These are phyloP conservation scores for Orbilia brochopaga DNA, from an alignment of 2,329 filamentous ascomycete species.

Conservation along the genomic window DNA sequence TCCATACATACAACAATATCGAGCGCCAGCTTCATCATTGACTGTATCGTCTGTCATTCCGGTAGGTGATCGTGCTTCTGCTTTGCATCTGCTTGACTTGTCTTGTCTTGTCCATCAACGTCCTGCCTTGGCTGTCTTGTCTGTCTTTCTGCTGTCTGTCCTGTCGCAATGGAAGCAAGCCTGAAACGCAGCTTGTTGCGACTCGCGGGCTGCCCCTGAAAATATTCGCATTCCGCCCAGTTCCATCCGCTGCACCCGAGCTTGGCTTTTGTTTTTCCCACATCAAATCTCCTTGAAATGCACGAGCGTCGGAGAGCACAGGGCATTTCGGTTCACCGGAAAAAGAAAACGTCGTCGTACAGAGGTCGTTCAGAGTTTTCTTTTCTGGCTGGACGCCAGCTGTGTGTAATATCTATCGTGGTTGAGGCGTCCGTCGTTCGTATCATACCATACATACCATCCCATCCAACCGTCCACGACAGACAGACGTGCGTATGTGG, in stretches of 20 bases:
- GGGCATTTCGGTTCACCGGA: background rate
- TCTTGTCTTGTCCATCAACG: no score
- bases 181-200: constrained; percentile 49
- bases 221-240: constrained; percentile 13
- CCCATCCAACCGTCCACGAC: no score
- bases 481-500: background rate
- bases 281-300: constrained; percentile 4
- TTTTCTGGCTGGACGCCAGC: background rate
- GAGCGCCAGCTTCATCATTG: constrained; percentile 1
- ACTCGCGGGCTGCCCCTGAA: constrained; percentile 35
- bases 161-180: constrained; percentile 10
- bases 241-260: background rate
- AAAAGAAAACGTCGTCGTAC: constrained; percentile 17
- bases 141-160: no score
- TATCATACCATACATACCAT: no score
- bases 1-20: background rate
- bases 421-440: background rate
- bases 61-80: constrained; percentile 44
- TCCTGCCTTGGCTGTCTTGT: background rate
- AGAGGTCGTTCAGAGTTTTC: constrained; percentile 14
- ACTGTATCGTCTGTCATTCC: constrained; percentile 3
- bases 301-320: constrained; percentile 8
- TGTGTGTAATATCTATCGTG: background rate
- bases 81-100: no score
- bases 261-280: constrained; percentile 1